These are phyloP conservation scores for Metschnikowia lochheadii DNA, from an alignment of 805 yeast species.

Conservation along the genomic window DNA sequence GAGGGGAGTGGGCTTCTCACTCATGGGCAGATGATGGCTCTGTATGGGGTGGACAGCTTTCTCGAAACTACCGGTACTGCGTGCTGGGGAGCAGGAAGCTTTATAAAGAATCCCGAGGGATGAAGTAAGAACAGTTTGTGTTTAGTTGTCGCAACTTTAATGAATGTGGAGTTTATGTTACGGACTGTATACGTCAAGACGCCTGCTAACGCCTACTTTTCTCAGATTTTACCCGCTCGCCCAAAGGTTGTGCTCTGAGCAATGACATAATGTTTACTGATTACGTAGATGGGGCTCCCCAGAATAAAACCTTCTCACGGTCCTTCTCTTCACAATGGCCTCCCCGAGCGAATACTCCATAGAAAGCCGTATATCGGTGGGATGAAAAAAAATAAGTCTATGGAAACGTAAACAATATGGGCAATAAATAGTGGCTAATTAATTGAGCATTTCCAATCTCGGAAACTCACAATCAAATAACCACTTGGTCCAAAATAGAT, in stretches of 20 bases:
- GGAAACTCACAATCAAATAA: not conserved
- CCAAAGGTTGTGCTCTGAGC: not conserved
- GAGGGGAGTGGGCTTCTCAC: constrained; percentile 25
- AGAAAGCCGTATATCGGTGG: not conserved
- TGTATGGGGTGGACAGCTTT: not conserved
- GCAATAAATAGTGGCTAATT: not conserved
- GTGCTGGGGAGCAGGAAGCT: not conserved
- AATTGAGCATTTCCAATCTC: not conserved
- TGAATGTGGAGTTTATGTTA: not conserved
- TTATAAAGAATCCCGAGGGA: not conserved
- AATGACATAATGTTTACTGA: not conserved
- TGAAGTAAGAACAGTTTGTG: not conserved
- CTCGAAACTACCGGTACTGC: not conserved
- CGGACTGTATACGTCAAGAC: constrained; percentile 2
- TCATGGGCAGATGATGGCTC: constrained; percentile 5
- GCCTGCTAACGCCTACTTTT: constrained; percentile 1
- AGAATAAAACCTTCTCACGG: not conserved
- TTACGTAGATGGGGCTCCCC: not conserved
- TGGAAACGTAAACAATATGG: not conserved
- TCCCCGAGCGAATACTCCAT: not conserved
- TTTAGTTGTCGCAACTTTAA: not conserved
- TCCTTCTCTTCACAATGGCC: not conserved
- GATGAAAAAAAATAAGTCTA: not conserved
- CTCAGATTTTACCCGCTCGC: not conserved
- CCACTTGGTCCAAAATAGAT: not conserved